These are phyloP conservation scores for Phytopythium oedochilum DNA, from an alignment of 352 stramenopile genomes.

Conservation along the genomic window DNA sequence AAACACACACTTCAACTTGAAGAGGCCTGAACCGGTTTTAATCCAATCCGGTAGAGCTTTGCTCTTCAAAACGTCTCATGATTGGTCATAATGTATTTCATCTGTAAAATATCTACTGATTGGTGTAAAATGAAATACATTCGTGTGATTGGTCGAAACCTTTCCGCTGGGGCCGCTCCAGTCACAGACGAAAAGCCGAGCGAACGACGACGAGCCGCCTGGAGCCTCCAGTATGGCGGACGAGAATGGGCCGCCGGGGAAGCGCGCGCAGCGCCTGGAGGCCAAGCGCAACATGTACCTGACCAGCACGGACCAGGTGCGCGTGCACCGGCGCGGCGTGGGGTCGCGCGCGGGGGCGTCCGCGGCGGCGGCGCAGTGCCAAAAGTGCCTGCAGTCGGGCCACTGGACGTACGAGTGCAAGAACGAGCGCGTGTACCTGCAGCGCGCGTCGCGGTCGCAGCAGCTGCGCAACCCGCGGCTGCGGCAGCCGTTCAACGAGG, in stretches of 20 bases:
- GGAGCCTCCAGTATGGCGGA: constrained; percentile 4
- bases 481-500: constrained; percentile 76
- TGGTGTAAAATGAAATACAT: neutral
- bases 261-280: constrained; percentile 67
- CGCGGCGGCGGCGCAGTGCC: constrained; percentile 49
- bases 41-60: neutral
- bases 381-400: constrained; percentile 75
- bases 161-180: neutral
- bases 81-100: neutral
- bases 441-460: constrained; percentile 69
- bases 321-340: constrained; percentile 42
- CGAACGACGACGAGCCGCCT: neutral
- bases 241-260: constrained; percentile 45
- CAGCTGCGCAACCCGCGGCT: constrained; percentile 79
- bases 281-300: constrained; percentile 81
- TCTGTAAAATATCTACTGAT: neutral
- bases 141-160: neutral
- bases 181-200: neutral
- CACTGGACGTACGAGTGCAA: constrained; percentile 90
- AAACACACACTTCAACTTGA: constrained; percentile 12
- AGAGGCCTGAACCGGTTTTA: neutral
- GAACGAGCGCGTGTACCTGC: constrained; percentile 77
- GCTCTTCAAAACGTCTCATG: neutral
- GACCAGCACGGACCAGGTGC: constrained; percentile 73
- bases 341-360: constrained; percentile 7